phyloP scores from a whole-genome alignment of 225 moss, liverwort and hornwort species.

The Polytrichum commune region DNA sequence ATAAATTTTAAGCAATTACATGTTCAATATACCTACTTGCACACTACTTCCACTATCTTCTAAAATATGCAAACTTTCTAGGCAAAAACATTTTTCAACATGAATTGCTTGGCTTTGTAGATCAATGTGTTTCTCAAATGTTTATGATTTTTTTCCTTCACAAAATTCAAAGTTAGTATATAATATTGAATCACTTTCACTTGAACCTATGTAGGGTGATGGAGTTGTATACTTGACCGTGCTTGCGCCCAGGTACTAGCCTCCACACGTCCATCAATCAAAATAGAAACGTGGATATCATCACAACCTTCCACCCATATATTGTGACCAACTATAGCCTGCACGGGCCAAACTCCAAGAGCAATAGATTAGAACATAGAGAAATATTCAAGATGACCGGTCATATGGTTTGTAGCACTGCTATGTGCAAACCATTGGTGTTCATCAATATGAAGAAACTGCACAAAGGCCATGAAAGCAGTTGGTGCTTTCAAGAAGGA shows the following conservation, averaged over 20 bases:
- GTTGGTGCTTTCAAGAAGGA: not conserved
- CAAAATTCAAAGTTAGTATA: too few species aligned
- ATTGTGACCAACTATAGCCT: not conserved
- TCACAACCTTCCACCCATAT: not conserved
- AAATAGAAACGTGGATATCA: not conserved
- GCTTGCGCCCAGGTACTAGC: not conserved
- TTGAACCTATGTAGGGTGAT: too few species aligned
- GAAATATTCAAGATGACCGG: not conserved
- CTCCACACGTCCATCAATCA: not conserved
- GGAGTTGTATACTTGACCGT: too few species aligned
- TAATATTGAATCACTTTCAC: too few species aligned
- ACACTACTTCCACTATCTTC: too few species aligned
- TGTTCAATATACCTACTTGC: too few species aligned
- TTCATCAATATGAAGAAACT: not conserved
- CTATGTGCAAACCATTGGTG: not conserved
- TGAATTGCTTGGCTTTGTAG: too few species aligned
- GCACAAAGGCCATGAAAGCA: not conserved
- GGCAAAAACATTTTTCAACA: too few species aligned
- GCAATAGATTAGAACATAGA: not conserved
- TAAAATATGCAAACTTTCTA: too few species aligned
- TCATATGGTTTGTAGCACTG: not conserved
- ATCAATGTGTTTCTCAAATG: too few species aligned
- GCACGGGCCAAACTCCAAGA: not conserved
- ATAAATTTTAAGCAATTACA: too few species aligned
- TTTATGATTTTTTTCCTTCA: too few species aligned